phyloP scores from a whole-genome alignment of 805 yeast species.

The Hemisphaericaspora nanyangensis region DNA sequence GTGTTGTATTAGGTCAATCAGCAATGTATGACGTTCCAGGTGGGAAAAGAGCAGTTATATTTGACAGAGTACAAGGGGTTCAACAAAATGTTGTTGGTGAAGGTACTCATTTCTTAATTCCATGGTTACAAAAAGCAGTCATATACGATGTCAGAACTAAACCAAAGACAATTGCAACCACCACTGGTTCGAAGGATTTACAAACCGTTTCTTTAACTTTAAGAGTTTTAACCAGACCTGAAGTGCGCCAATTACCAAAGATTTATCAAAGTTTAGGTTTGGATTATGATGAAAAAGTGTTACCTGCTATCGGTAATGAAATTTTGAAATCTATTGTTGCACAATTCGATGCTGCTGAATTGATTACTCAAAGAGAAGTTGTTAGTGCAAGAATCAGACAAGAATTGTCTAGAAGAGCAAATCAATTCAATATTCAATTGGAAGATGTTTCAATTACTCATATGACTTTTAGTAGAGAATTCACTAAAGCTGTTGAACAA shows the following conservation, averaged over 20 bases:
- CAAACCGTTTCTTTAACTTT: conserved; percentile 93
- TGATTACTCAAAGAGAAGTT: conserved; percentile 94
- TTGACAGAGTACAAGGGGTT: conserved; percentile 88
- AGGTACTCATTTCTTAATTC: conserved; percentile 92
- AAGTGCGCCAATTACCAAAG: conserved; percentile 71
- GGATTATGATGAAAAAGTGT: conserved; percentile 92
- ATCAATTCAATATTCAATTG: conserved; percentile 82
- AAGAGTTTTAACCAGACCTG: conserved; percentile 93
- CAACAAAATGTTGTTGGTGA: conserved; percentile 87
- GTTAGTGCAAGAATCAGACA: conserved; percentile 86
- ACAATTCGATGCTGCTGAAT: conserved; percentile 93
- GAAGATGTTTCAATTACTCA: conserved; percentile 98
- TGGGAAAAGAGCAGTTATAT: conserved; percentile 92
- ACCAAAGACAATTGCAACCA: conserved; percentile 89
- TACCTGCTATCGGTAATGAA: conserved; percentile 91
- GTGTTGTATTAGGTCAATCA: conserved; percentile 68
- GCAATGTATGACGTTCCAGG: conserved; percentile 94
- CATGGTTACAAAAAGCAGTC: conserved; percentile 93
- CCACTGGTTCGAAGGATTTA: conserved; percentile 95
- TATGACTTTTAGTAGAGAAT: conserved; percentile 94
- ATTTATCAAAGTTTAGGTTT: conserved; percentile 90
- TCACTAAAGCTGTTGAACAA: conserved; percentile 97
- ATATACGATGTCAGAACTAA: conserved; percentile 91
- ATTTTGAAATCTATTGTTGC: conserved; percentile 87
- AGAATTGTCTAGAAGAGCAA: conserved; percentile 79